Evolutionary conservation across 352 stramenopile species (phyloP), one percentile per base, ranked within the genome.

Genomic region (Paralagenidium karlingii): DNA sequence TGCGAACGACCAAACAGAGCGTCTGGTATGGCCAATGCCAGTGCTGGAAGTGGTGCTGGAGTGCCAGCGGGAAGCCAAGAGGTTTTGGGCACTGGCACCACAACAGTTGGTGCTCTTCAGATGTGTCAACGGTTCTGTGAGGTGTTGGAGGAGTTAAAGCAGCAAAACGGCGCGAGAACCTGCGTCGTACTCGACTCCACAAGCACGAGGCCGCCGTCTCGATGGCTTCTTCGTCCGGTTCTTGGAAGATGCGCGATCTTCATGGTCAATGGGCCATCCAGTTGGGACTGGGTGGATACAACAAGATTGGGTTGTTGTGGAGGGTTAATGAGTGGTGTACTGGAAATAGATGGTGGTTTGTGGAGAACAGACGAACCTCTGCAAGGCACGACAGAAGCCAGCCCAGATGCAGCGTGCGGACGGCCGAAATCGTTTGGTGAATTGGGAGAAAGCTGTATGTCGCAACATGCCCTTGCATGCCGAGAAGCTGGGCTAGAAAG

Each of bases 271-370:
- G 63, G 68, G 76, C 76, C 4, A 26, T 58, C 1, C 73, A 89
- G 51, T 53, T 87, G 18, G 24, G 54, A 18, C 69, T 89, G 8
- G 52, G 68, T 7, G 76, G 69, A 5, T 80, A 76, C 21, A 78
- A 63, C 49, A 89, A 89, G 48, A 84, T 89, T 36, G 76, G 76
- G 0, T 89, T 73, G 76, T 73, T 73, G 15, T 73, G 73, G 18
- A 55, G 86, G 22, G 70, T 89, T 6, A 46, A 87, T 27, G 65
- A 45, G 66, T 79, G 38, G 46, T 89, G 16, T 53, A 58, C 2
- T 87, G 76, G 76, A 81, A 87, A 51, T 70, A 89, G 45, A 84
- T 89, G 43, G 62, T 61, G 9, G 76, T 89, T 15, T 70, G 76
- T 13, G 76, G 76, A 7, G 70, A 87, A 32, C 65, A 89, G 45